Conservation (phyloP, 768 basidiomycete species). For the Floccularia luteovirens region DNA sequence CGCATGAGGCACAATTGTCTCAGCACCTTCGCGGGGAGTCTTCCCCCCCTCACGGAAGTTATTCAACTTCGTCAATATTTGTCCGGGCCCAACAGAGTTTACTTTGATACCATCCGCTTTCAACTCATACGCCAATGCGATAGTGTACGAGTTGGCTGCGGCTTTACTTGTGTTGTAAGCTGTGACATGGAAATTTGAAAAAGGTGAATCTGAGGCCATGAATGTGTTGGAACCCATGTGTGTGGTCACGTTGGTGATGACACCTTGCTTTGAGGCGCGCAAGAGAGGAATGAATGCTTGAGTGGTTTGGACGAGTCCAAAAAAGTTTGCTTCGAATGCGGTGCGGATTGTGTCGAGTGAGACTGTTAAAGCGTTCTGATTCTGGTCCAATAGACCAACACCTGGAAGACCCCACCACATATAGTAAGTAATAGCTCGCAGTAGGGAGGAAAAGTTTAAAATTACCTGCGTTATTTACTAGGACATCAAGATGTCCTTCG, state of each 20-base stretch:
- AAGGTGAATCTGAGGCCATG: slow-evolving; percentile 22
- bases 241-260: slow-evolving; percentile 32
- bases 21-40: slow-evolving; percentile 23
- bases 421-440: not conserved
- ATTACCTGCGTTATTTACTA: slow-evolving; percentile 27
- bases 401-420: slow-evolving; percentile 10
- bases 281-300: slow-evolving; percentile 34
- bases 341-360: slow-evolving; percentile 23
- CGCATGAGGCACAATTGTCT: slow-evolving; percentile 27
- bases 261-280: slow-evolving; percentile 21
- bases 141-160: slow-evolving; percentile 54
- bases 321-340: slow-evolving; percentile 35
- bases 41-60: slow-evolving; percentile 28
- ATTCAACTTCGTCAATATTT: slow-evolving; percentile 33
- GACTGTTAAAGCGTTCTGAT: slow-evolving; percentile 26
- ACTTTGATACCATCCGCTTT: slow-evolving; percentile 43
- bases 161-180: slow-evolving; percentile 69
- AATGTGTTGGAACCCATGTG: slow-evolving; percentile 37
- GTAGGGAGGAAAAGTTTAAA: not conserved
- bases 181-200: slow-evolving; percentile 22
- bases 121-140: slow-evolving; percentile 59
- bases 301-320: slow-evolving; percentile 33
- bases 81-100: slow-evolving; percentile 60
- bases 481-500: slow-evolving; percentile 34
- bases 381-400: slow-evolving; percentile 16